phyloP scores from a whole-genome alignment of 371 early-diverging fungal genomes.

The Amoeboaphelidium protococcarum region DNA sequence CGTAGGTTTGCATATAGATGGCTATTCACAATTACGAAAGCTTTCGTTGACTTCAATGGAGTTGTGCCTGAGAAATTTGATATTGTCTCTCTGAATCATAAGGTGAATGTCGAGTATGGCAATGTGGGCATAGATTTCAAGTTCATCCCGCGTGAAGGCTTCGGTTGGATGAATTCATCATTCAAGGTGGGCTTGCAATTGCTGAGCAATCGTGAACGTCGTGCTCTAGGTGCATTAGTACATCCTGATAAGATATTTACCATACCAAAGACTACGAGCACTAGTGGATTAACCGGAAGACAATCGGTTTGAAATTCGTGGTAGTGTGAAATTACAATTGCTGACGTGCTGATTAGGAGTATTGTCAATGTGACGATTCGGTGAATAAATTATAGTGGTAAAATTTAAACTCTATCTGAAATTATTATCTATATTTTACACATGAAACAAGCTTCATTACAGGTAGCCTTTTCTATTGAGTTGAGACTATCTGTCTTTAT shows the following conservation, averaged over 20 bases:
- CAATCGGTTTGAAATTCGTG: too few relatives aligned
- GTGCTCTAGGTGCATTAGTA: slow-evolving; percentile 53
- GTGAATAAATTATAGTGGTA: too few relatives aligned
- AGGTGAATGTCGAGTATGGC: slow-evolving; percentile 78
- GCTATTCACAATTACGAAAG: slow-evolving; percentile 73
- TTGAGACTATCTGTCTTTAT: too few relatives aligned
- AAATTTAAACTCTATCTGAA: too few relatives aligned
- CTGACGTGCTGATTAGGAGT: too few relatives aligned
- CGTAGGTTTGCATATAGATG: slow-evolving; percentile 74
- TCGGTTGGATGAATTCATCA: slow-evolving; percentile 92
- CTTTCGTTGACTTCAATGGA: slow-evolving; percentile 88
- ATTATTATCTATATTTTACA: too few relatives aligned
- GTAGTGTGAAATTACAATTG: too few relatives aligned
- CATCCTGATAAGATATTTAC: slow-evolving; percentile 36
- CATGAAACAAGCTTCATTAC: too few relatives aligned
- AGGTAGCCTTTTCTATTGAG: too few relatives aligned
- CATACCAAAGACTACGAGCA: too few relatives aligned
- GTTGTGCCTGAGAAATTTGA: slow-evolving; percentile 93
- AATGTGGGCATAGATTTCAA: slow-evolving; percentile 70
- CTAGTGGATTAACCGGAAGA: too few relatives aligned
- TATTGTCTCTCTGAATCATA: slow-evolving; percentile 66
- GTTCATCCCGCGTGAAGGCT: slow-evolving; percentile 78
- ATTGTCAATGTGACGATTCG: too few relatives aligned
- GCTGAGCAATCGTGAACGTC: slow-evolving; percentile 34
- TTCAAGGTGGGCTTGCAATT: slow-evolving; percentile 52